Evolutionary conservation across 2,329 filamentous ascomycete species (phyloP).

Genomic region (Phymatotrichopsis omnivora): DNA sequence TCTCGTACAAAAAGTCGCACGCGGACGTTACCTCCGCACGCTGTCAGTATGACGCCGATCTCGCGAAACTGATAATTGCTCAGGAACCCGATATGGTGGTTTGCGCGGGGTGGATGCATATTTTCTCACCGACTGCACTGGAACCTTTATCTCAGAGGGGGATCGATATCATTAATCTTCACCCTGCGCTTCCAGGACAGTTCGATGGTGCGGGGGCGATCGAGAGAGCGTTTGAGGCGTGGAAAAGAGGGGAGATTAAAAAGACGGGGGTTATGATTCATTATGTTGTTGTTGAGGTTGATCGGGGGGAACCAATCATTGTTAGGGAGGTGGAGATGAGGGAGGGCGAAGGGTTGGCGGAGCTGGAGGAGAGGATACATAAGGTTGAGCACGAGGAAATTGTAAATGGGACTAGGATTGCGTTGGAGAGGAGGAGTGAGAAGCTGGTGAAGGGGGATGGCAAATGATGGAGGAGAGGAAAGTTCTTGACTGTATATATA

Average conservation of each 20-base stretch:
- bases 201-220: conserved; percentile 74
- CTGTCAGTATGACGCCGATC: conserved; percentile 60
- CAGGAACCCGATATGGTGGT: conserved; percentile 64
- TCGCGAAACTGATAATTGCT: conserved; percentile 55
- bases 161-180: conserved; percentile 69
- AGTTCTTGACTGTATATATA: no score
- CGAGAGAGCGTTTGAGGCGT: conserved; percentile 64
- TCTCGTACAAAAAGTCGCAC: conserved; percentile 63
- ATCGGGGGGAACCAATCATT: conserved; percentile 65
- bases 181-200: conserved; percentile 62
- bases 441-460: no score
- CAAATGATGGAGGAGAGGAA: no score
- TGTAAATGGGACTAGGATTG: conserved; percentile 56
- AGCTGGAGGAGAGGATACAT: conserved; percentile 65
- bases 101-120: conserved; percentile 81
- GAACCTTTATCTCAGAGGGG: conserved; percentile 52
- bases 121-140: conserved; percentile 61
- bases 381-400: conserved; percentile 66
- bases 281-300: conserved; percentile 70
- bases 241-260: conserved; percentile 54
- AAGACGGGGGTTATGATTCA: conserved; percentile 80
- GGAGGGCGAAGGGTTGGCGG: conserved; percentile 52
- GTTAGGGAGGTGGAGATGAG: conserved; percentile 57
- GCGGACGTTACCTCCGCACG: conserved; percentile 48
- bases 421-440: conserved; percentile 38